Evolutionary conservation across 768 basidiomycete genomes (phyloP), one percentile per base, ranked within the genome.

Genomic region (Porphyrellus cyaneotinctus): DNA sequence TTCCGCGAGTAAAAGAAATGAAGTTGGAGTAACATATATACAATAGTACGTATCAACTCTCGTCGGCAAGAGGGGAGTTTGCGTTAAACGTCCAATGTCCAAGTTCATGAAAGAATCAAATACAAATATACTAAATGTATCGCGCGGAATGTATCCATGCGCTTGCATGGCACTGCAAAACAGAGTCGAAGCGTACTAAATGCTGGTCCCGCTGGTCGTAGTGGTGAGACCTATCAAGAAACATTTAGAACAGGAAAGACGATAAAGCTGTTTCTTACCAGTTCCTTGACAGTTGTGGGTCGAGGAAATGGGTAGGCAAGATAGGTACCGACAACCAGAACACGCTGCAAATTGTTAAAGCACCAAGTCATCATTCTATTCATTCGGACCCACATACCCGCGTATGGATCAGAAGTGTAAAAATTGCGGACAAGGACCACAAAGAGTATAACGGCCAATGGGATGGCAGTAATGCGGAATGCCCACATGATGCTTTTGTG

Each of bases 351-450:
- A 50, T 49, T 36, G 48, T 57, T 44, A 39, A 39, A 39, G 36
- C 15, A 28, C 13, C 31, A 23, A n/a, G 6, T 17, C 20, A 22
- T 17, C 20, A n/a, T 32, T 23, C 24, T 52, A 50, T 44, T 45
- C 41, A 12, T 12, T 17, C 26, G 14, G 13, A 39, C 53, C 53
- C 33, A 55, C 80, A 54, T 73, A 83, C 91, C 91, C 13, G 85
- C 85, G 64, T 88, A 88, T 28, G 94, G 91, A 67, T 97, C 79
- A 39, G 81, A 82, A 1, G 83, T 92, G 66, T 95, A 97, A 67
- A 98, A 98, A 69, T 98, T 98, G 54, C 84, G 76, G 32, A 78
- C 78, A 42, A 98, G 77, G 14, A 95, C 76, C 32, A 95, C 86
- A 58, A 85, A 97, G 20, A 95, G 76, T 24, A 95, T 70, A 26